Percentiles rank a stretch among this genome's conserved stretches.
Conservation (phyloP, 257 asterid genomes). For the Primulina tabacum region DNA sequence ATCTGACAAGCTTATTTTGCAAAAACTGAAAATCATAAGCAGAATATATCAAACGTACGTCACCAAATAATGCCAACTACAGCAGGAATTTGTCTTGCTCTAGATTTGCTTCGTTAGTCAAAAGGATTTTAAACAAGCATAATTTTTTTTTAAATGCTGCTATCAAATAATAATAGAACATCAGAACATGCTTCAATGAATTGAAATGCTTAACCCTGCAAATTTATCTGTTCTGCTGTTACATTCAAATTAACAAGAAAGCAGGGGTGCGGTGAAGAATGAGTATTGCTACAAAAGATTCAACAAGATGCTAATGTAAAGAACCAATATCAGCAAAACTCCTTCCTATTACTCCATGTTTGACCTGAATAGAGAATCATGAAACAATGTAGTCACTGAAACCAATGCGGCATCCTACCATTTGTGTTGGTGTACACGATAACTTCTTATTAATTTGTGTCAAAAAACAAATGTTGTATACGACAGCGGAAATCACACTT, state of each 20-base stretch:
- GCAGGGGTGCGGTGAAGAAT: neutral
- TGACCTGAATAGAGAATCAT: neutral
- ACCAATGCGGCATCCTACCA: neutral
- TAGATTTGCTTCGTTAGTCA: neutral
- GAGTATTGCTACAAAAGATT: neutral
- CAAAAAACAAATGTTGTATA: neutral
- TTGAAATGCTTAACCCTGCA: neutral
- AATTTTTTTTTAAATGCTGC: neutral
- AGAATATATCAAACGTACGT: neutral
- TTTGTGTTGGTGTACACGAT: neutral
- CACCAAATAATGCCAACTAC: neutral
- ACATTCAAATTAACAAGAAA: neutral
- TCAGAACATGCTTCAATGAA: neutral
- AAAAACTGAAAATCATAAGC: slow-evolving; percentile 1
- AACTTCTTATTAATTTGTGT: neutral
- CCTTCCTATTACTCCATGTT: neutral
- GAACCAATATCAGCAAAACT: neutral
- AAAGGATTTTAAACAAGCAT: neutral
- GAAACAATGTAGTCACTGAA: neutral
- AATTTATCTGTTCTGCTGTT: neutral
- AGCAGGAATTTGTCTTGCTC: neutral
- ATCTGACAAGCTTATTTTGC: neutral
- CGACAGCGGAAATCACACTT: neutral
- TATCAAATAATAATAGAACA: neutral
- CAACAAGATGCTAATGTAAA: neutral